phyloP scores from a whole-genome alignment of 805 yeast genomes.

The Wickerhamomyces chambardii region DNA sequence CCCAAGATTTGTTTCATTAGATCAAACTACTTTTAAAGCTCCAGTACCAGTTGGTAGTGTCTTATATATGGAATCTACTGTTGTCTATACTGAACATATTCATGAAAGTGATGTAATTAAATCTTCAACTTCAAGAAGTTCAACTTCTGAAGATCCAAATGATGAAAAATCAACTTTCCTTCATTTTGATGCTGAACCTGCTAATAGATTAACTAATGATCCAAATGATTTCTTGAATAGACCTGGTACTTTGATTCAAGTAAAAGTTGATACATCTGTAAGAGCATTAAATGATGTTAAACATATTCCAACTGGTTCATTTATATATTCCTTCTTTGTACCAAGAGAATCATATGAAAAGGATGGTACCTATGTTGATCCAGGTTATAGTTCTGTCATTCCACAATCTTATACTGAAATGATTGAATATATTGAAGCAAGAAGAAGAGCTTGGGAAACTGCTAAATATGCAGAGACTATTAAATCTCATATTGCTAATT shows the following conservation, averaged over 20 bases:
- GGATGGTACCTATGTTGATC: slow-evolving; percentile 22
- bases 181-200: slow-evolving; percentile 48
- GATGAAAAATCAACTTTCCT: slow-evolving; percentile 9
- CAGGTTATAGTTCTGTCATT: slow-evolving; percentile 67
- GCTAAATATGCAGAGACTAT: slow-evolving; percentile 52
- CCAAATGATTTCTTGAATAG: slow-evolving; percentile 51
- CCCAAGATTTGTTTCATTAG: slow-evolving; percentile 85
- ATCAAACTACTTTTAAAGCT: slow-evolving; percentile 83
- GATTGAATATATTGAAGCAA: slow-evolving; percentile 86
- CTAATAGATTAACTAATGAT: slow-evolving; percentile 42
- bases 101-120: slow-evolving; percentile 25
- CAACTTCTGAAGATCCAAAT: slow-evolving; percentile 2
- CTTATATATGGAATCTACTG: slow-evolving; percentile 69
- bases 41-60: slow-evolving; percentile 97
- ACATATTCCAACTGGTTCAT: slow-evolving; percentile 72
- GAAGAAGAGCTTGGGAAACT: slow-evolving; percentile 83
- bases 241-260: slow-evolving; percentile 87
- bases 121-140: slow-evolving; percentile 14
- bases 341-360: slow-evolving; percentile 39
- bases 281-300: slow-evolving; percentile 54
- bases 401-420: slow-evolving; percentile 88
- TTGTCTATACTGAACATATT: slow-evolving; percentile 80
- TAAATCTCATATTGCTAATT: slow-evolving; percentile 16
- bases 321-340: slow-evolving; percentile 83
- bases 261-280: slow-evolving; percentile 78